Base-by-base conservation (phyloP, 164 flowering plant species). In the Liriodendron chinense region DNA sequence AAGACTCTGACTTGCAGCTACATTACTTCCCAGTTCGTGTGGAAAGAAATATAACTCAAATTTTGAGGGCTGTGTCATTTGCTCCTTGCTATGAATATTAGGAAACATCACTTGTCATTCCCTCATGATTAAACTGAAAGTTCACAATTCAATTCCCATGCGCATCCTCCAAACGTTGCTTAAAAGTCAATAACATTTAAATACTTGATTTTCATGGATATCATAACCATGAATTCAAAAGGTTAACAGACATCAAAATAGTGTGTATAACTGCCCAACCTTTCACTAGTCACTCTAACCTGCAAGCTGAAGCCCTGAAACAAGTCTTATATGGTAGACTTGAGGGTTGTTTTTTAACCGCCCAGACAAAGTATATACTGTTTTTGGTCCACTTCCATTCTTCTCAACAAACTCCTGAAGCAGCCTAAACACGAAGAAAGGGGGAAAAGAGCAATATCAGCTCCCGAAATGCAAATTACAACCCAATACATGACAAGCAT, bases 321-420 rank as follows among this genome's bases (percentile, higher is more conserved):
- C 93, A 83, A 94, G 98, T 85, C 72, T 85, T 76, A 91, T 78
- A 69, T 83, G 89, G 77, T 93, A 93, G 63, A 73, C 74, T 70
- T 85, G 56, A 74, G 91, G 87, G 78, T 75, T 80, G 57, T 79
- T 79, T 87, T 89, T 91, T 82, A 89, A 80, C 91, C 92, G 90
- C 16, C 98, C 98, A 74, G 93, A 84, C 75, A 93, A 72, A 69
- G 85, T 68, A 74, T 90, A 93, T 24, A 92, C 78, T 10, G 90
- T 90, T 87, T 91, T 89, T 53, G 89, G 66, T 25, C 82, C 88
- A 77, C 68, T 80, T 74, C 85, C 89, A 80, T 85, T 84, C 71
- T 86, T 87, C 75, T 86, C 90, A 73, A 85, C 91, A 71, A 91
- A 95, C 75, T 93, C 91, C 70, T 88, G 81, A 79, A 95, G 98